Base-by-base conservation (phyloP, 2,329 filamentous ascomycete genomes). In the Penicillium sp. region DNA sequence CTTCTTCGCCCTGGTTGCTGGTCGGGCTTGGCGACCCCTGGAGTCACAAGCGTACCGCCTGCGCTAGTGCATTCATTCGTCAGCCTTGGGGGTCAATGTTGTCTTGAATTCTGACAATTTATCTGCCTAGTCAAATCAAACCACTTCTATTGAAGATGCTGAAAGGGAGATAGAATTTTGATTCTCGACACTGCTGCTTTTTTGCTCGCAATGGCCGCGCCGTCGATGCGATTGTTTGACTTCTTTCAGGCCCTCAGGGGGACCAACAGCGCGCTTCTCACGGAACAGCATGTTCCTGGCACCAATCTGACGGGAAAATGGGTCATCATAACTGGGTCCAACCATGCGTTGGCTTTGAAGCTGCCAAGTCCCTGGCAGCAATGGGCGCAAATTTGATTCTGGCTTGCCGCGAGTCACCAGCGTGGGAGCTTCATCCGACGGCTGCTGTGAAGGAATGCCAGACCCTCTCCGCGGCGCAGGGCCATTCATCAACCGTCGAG, bases 371-470 rank as follows among this genome's bases (percentile, higher is more conserved):
- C 2, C 56, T 65, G 14, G 61, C 61, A 5, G 36, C 51, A 54
- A 60, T 57, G 61, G 61, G 63, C n/a, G 59, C 61, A 27, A 63
- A 65, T 13, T n/a, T 65, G 13, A 62, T 65, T 7, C 55, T 65
- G 4, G 61, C 61, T 18, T 65, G 63, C 10, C 61, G 61, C 9
- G 56, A 65, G 19, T 59, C 63, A 19, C 61, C 63, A 14, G 19
- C 50, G 13, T 55, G 60, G 49, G 63, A 65, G 44, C 27, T 24
- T 1, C 59, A 60, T 44, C 63, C 63, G 7, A 41, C 59, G 16
- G 50, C 46, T 0, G 63, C 61, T 3, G 40, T 60, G 22, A 33
- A 62, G 9, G 50, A 58, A 54, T 60, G 59, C 35, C 55, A 49
- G 31, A n/a, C 37, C 1, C 36, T 62, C 16, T 55, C 63, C 22